phyloP scores from a whole-genome alignment of 805 yeast genomes.

The Wilhelminamyces savonicus region DNA sequence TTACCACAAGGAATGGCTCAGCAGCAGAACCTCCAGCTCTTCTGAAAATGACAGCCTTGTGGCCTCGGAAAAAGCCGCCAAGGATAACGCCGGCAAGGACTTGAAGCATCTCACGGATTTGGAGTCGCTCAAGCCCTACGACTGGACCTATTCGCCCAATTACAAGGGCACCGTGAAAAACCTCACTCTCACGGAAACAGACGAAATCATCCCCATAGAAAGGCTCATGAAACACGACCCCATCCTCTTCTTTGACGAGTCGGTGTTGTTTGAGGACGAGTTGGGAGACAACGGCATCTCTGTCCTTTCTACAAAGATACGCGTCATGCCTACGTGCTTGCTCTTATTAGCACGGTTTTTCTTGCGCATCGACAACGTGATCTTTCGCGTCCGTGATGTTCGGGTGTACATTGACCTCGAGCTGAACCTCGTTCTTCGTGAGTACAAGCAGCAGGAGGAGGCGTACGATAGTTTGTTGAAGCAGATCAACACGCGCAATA shows the following conservation, averaged over 20 bases:
- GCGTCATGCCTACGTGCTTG: constrained; percentile 84
- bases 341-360: constrained; percentile 72
- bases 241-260: constrained; percentile 82
- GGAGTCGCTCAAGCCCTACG: constrained; percentile 76
- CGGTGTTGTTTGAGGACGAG: constrained; percentile 88
- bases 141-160: constrained; percentile 90
- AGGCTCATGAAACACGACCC: constrained; percentile 73
- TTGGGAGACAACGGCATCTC: constrained; percentile 94
- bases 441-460: constrained; percentile 58
- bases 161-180: constrained; percentile 56
- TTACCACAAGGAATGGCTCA: constrained; percentile 79
- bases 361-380: constrained; percentile 83
- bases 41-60: constrained; percentile 12
- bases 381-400: constrained; percentile 79
- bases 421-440: constrained; percentile 60
- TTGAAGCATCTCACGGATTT: constrained; percentile 34
- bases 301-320: constrained; percentile 64
- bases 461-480: constrained; percentile 25
- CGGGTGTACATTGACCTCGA: constrained; percentile 76
- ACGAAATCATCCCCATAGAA: constrained; percentile 54
- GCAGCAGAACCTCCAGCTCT: constrained; percentile 24
- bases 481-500: constrained; percentile 13
- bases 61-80: constrained; percentile 19
- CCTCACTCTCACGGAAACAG: constrained; percentile 13
- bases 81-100: constrained; percentile 17